Conservation (phyloP, 768 basidiomycete genomes). For the Hydnum rufescens region DNA sequence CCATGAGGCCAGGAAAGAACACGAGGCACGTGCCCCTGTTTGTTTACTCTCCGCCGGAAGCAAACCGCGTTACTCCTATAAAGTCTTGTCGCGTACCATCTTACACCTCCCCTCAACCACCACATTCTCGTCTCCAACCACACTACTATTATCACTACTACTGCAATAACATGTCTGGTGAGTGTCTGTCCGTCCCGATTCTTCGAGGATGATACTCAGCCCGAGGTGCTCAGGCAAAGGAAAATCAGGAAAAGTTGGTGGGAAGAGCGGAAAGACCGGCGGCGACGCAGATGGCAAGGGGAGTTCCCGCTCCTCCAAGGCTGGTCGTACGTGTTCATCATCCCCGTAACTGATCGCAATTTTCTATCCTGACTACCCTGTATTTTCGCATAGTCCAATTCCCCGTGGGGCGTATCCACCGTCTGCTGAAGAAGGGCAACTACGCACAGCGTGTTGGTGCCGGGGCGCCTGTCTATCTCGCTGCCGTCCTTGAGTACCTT, state of each 20-base stretch:
- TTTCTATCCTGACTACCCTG: slow-evolving; percentile 1
- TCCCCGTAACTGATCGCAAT: slow-evolving; percentile 4
- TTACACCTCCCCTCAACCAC: neutral
- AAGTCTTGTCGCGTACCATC: neutral
- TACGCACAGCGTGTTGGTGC: slow-evolving; percentile 52
- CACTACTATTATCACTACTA: neutral
- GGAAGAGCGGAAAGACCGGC: slow-evolving; percentile 34
- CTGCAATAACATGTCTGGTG: neutral
- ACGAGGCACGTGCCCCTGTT: no score
- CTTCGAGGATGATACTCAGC: neutral
- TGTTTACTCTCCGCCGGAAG: no score
- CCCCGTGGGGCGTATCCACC: slow-evolving; percentile 69
- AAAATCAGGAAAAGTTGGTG: slow-evolving; percentile 14
- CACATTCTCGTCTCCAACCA: neutral
- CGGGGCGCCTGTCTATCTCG: slow-evolving; percentile 61
- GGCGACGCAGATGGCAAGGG: slow-evolving; percentile 31
- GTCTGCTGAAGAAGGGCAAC: slow-evolving; percentile 53
- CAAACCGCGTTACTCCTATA: no score
- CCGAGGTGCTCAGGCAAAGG: slow-evolving; percentile 10
- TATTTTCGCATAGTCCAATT: slow-evolving; percentile 26
- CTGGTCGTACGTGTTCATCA: slow-evolving; percentile 21
- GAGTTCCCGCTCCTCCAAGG: slow-evolving; percentile 44
- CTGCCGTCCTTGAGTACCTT: slow-evolving; percentile 74
- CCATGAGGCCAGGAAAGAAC: no score
- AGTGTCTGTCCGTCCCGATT: neutral